Conservation (phyloP, 495 filamentous ascomycete genomes). For the Penicillium herquei region DNA sequence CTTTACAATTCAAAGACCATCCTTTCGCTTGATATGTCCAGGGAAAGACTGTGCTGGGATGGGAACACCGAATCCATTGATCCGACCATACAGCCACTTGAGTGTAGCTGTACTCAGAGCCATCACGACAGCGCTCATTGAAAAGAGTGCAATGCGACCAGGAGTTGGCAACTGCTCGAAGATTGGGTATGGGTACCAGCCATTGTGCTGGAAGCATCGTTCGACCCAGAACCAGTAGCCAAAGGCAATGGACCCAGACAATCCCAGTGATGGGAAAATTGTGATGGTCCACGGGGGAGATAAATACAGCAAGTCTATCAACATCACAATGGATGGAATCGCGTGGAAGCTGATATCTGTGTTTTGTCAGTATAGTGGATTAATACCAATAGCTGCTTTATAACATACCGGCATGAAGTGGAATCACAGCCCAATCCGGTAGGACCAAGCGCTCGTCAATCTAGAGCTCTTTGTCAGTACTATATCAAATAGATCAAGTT, state of each 20-base stretch:
- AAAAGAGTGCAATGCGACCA: constrained; percentile 68
- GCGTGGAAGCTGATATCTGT: constrained; percentile 78
- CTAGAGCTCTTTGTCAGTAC: constrained; percentile 28
- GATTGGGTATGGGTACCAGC: constrained; percentile 89
- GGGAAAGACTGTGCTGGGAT: constrained; percentile 26
- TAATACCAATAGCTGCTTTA: neutral
- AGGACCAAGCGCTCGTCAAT: constrained; percentile 65
- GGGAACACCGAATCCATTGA: constrained; percentile 60
- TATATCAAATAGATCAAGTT: neutral
- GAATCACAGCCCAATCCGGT: constrained; percentile 47
- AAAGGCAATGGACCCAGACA: constrained; percentile 66
- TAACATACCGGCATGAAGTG: constrained; percentile 41
- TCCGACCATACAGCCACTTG: constrained; percentile 62
- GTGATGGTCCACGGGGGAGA: constrained; percentile 79
- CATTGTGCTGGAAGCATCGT: constrained; percentile 70
- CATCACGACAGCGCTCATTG: constrained; percentile 68
- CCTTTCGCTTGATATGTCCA: constrained; percentile 31
- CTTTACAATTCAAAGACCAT: constrained; percentile 16
- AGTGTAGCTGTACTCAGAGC: constrained; percentile 62
- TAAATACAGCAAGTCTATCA: constrained; percentile 69
- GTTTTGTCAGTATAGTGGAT: constrained; percentile 4
- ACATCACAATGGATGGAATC: constrained; percentile 68
- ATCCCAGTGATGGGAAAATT: constrained; percentile 54
- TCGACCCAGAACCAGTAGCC: constrained; percentile 90
- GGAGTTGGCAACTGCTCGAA: constrained; percentile 61